phyloP scores from a whole-genome alignment of 306 rosid genomes.

The Acacia crassicarpa region DNA sequence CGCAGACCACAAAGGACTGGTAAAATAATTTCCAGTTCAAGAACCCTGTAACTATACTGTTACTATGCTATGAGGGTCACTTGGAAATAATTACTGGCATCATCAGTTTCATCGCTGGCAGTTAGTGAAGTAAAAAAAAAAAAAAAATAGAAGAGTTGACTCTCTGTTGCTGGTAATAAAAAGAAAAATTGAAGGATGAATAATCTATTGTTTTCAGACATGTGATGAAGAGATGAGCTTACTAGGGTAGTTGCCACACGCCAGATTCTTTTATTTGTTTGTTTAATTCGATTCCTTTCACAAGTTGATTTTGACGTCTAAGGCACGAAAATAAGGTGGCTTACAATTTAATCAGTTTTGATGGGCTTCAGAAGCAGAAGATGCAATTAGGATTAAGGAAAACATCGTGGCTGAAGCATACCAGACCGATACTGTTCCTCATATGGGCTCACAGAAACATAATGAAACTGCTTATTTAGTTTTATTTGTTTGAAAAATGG shows the following conservation, averaged over 20 bases:
- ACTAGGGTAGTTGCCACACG: neutral
- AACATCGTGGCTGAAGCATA: neutral
- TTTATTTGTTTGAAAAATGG: neutral
- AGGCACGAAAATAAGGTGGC: neutral
- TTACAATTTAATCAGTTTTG: too few relatives aligned
- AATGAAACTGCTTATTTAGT: neutral
- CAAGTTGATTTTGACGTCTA: neutral
- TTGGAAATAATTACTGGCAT: neutral
- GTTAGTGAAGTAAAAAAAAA: neutral
- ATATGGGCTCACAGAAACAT: neutral
- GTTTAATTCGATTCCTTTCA: neutral
- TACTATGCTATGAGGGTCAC: neutral
- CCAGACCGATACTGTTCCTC: neutral
- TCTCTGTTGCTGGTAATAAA: neutral
- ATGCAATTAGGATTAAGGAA: neutral
- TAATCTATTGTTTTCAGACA: neutral
- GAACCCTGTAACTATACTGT: neutral
- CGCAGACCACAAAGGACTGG: neutral
- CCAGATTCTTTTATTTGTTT: neutral
- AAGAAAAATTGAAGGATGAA: neutral
- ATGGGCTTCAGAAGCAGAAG: neutral
- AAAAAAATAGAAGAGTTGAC: neutral
- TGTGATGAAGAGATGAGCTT: neutral
- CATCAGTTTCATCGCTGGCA: neutral
- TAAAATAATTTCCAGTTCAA: neutral